Evolutionary conservation across 2,329 filamentous ascomycete genomes (phyloP).

Genomic region (Ophiosphaerella narmari): DNA sequence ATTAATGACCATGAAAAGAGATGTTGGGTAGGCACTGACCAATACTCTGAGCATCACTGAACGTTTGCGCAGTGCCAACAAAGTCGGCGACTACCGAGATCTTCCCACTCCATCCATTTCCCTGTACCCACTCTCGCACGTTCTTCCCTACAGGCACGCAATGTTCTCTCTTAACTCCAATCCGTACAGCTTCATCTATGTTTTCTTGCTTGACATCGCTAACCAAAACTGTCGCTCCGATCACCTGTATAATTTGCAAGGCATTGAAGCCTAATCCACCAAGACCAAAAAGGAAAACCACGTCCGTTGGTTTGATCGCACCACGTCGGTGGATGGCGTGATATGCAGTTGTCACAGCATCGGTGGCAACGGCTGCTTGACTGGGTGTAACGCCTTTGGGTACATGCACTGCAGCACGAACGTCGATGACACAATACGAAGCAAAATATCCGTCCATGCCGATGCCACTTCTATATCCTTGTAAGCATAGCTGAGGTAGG

Average conservation of each 20-base stretch:
- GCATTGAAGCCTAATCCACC: constrained; percentile 29
- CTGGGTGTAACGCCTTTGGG: constrained; percentile 18
- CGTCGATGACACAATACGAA: constrained; percentile 18
- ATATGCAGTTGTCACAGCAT: constrained; percentile 29
- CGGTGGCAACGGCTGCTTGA: constrained; percentile 25
- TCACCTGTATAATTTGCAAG: constrained; percentile 21
- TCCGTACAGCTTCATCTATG: constrained; percentile 19
- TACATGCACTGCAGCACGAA: constrained; percentile 19
- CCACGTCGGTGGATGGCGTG: constrained; percentile 26
- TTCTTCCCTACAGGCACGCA: constrained; percentile 19
- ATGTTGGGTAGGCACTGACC: constrained; percentile 3
- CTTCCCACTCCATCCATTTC: constrained; percentile 23
- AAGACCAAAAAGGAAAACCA: constrained; percentile 26
- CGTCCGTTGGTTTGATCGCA: constrained; percentile 12
- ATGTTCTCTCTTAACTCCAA: constrained; percentile 16
- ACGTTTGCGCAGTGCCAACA: constrained; percentile 24
- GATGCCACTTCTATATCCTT: constrained; percentile 20
- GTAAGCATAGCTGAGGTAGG: constrained; percentile 17
- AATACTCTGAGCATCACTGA: constrained; percentile 27
- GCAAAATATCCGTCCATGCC: constrained; percentile 24
- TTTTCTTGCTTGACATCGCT: constrained; percentile 30
- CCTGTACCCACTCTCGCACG: constrained; percentile 20
- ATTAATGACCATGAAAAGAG: not conserved
- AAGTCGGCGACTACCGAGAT: constrained; percentile 25
- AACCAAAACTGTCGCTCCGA: constrained; percentile 23